Conservation (phyloP, 2,329 filamentous ascomycete genomes). For the Monosporascus sp. region DNA sequence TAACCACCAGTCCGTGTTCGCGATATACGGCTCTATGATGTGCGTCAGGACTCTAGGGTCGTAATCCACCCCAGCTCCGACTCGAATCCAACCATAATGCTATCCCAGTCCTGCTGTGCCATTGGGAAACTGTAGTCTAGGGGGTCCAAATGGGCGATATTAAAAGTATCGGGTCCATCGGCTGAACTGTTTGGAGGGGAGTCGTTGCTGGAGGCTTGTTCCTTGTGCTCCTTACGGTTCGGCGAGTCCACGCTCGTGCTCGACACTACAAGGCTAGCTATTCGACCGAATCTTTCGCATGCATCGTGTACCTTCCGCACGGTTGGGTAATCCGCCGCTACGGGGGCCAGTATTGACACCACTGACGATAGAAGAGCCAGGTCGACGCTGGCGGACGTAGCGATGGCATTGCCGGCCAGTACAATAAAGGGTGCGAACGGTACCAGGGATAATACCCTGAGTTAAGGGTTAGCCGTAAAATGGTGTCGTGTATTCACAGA, state of each 20-base stretch:
- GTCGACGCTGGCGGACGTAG: conserved; percentile 16
- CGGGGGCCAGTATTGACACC: conserved; percentile 10
- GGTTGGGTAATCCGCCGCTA: conserved; percentile 6
- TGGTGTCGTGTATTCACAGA: neutral
- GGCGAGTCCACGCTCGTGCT: conserved; percentile 4
- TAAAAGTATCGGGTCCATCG: neutral
- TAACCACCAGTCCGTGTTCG: conserved; percentile 14
- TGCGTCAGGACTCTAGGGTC: conserved; percentile 18
- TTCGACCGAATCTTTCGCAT: conserved; percentile 16
- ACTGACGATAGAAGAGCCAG: conserved; percentile 15
- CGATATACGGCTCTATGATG: conserved; percentile 22
- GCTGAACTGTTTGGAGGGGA: neutral
- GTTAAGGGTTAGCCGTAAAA: conserved; percentile 1
- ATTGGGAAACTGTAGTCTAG: conserved; percentile 18
- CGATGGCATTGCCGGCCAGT: conserved; percentile 21
- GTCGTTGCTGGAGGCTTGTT: neutral
- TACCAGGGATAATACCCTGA: conserved; percentile 17
- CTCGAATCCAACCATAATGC: conserved; percentile 20
- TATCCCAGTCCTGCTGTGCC: conserved; percentile 23
- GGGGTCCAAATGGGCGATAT: neutral
- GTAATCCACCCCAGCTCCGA: conserved; percentile 18
- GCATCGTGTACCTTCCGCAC: conserved; percentile 18
- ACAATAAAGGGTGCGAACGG: conserved; percentile 22
- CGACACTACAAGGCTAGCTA: conserved; percentile 17
- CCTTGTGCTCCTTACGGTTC: conserved; percentile 1